These are phyloP conservation scores for Coemansia sp. DNA, from an alignment of 192 early-diverging fungal species.

Conservation along the genomic window DNA sequence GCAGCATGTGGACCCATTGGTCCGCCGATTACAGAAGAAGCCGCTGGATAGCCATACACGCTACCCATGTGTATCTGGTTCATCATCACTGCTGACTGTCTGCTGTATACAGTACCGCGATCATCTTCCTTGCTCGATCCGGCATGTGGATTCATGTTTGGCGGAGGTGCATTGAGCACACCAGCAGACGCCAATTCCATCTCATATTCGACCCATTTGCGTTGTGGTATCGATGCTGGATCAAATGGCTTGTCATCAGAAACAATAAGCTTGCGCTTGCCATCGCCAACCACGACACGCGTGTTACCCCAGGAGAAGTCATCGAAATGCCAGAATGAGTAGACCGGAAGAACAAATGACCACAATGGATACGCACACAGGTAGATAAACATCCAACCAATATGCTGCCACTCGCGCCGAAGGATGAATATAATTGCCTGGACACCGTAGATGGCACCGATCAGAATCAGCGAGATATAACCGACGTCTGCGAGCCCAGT, in stretches of 20 bases:
- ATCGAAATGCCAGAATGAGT: constrained; percentile 98
- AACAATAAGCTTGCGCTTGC: constrained; percentile 62
- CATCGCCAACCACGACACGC: constrained; percentile 72
- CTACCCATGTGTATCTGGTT: constrained; percentile 17
- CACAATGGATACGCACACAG: constrained; percentile 91
- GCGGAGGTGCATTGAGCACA: constrained; percentile 38
- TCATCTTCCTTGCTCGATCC: constrained; percentile 22
- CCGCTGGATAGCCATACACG: constrained; percentile 9
- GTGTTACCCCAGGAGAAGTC: constrained; percentile 99
- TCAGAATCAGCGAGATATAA: constrained; percentile 72
- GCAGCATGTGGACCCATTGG: background rate
- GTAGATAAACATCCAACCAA: constrained; percentile 87
- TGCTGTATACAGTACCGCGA: constrained; percentile 27
- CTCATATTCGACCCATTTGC: constrained; percentile 88
- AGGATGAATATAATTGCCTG: constrained; percentile 82
- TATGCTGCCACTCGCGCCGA: constrained; percentile 74
- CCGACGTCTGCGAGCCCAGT: constrained; percentile 64
- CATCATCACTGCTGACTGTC: constrained; percentile 22
- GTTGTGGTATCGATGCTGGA: constrained; percentile 79
- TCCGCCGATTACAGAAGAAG: constrained; percentile 9
- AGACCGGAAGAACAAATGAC: constrained; percentile 87
- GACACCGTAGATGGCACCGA: constrained; percentile 82
- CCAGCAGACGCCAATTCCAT: constrained; percentile 54
- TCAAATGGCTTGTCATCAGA: constrained; percentile 81
- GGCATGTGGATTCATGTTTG: constrained; percentile 52